Conservation (phyloP, 169 alveolate species). For the Plasmodium gonderi region DNA sequence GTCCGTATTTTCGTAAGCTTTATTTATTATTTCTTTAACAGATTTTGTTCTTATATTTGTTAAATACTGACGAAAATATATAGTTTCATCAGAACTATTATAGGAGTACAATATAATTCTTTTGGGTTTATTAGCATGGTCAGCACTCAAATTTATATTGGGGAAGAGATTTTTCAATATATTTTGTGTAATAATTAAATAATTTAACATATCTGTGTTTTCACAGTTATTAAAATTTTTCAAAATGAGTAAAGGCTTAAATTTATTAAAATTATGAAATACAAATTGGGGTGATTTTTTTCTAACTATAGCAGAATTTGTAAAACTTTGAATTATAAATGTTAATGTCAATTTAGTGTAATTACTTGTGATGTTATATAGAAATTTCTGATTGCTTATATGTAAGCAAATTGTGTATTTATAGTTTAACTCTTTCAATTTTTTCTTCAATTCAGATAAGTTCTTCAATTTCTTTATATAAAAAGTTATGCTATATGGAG, state of each 20-base stretch:
- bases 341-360: slow-evolving; percentile 67
- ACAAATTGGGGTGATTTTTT: background rate
- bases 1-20: slow-evolving; percentile 35
- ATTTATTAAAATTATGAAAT: slow-evolving; percentile 18
- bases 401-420: slow-evolving; percentile 34
- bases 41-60: slow-evolving; percentile 7
- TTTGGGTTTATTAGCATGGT: slow-evolving; percentile 22
- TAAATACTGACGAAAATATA: slow-evolving; percentile 65
- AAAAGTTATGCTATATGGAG: slow-evolving; percentile 38
- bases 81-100: slow-evolving; percentile 45
- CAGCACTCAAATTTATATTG: slow-evolving; percentile 33
- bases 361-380: slow-evolving; percentile 39
- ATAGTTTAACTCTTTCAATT: slow-evolving; percentile 54
- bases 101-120: slow-evolving; percentile 59
- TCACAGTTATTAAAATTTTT: slow-evolving; percentile 45
- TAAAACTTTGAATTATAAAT: slow-evolving; percentile 36
- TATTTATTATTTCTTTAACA: slow-evolving; percentile 28
- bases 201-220: slow-evolving; percentile 53
- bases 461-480: slow-evolving; percentile 31
- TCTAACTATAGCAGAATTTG: slow-evolving; percentile 30
- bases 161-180: slow-evolving; percentile 61
- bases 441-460: slow-evolving; percentile 32
- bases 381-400: slow-evolving; percentile 31
- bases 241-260: slow-evolving; percentile 74
- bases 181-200: slow-evolving; percentile 61